These are phyloP conservation scores for Psilocybe subaeruginosa DNA, from an alignment of 768 basidiomycete species.

Conservation along the genomic window DNA sequence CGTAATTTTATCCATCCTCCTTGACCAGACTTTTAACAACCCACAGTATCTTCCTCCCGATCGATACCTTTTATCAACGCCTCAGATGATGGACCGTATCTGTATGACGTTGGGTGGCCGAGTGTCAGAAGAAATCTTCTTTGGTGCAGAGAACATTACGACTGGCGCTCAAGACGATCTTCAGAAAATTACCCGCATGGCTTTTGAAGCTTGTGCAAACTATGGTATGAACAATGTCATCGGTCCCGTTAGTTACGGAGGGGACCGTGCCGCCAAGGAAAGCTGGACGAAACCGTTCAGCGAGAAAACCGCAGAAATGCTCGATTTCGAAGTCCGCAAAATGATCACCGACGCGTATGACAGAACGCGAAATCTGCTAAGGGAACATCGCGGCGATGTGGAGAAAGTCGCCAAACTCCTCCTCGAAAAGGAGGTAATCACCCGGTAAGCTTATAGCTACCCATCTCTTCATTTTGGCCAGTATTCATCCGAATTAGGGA, in stretches of 20 bases:
- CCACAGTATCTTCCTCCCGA: constrained; percentile 90
- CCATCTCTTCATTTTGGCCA: background rate
- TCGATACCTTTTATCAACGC: constrained; percentile 92
- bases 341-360: constrained; percentile 92
- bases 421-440: constrained; percentile 95
- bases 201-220: constrained; percentile 92
- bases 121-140: constrained; percentile 98
- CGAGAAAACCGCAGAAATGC: constrained; percentile 94
- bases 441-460: constrained; percentile 54
- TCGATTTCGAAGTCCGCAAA: constrained; percentile 90
- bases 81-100: constrained; percentile 93
- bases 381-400: constrained; percentile 81
- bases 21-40: background rate
- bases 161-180: constrained; percentile 98
- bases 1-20: constrained; percentile 20
- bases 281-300: constrained; percentile 97
- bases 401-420: constrained; percentile 92
- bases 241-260: constrained; percentile 96
- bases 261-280: constrained; percentile 81
- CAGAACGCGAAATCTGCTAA: constrained; percentile 82
- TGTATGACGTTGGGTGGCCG: constrained; percentile 99
- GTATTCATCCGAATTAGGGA: constrained; percentile 49
- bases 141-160: constrained; percentile 88
- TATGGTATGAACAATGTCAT: constrained; percentile 97
- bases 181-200: constrained; percentile 98